Evolutionary conservation across 768 basidiomycete species (phyloP).

Genomic region (Tulasnella calospora): DNA sequence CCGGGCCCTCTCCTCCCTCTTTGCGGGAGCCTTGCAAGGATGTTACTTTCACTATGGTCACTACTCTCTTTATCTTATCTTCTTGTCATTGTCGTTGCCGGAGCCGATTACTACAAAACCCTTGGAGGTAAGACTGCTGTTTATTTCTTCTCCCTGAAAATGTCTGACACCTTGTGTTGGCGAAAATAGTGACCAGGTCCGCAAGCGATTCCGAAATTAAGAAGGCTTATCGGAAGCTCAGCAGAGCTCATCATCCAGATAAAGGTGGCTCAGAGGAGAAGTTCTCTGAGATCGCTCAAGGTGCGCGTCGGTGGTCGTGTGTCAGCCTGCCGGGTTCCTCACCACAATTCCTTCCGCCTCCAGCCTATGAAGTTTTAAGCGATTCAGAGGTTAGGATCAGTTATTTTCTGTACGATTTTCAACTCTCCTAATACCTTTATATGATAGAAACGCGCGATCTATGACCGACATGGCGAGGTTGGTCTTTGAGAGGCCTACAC

Average conservation of each 20-base stretch:
- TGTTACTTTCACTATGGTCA: slow-evolving; percentile 6
- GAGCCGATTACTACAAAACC: slow-evolving; percentile 74
- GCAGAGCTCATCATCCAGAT: slow-evolving; percentile 89
- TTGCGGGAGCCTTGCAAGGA: slow-evolving; percentile 4
- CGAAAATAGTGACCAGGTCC: slow-evolving; percentile 53
- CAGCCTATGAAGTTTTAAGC: slow-evolving; percentile 91
- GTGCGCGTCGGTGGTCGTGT: slow-evolving; percentile 42
- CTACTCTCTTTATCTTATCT: slow-evolving; percentile 3
- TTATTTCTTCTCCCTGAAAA: background rate
- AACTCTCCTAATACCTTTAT: slow-evolving; percentile 2
- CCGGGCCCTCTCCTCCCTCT: background rate
- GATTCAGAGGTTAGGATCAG: slow-evolving; percentile 61
- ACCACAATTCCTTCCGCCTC: background rate
- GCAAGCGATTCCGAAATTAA: slow-evolving; percentile 86
- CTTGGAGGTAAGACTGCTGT: slow-evolving; percentile 58
- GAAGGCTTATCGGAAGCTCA: slow-evolving; percentile 85
- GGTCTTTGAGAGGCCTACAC: slow-evolving; percentile 20
- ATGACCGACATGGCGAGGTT: slow-evolving; percentile 90
- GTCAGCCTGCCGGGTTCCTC: background rate
- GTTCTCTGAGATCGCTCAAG: slow-evolving; percentile 88
- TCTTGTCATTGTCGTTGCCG: slow-evolving; percentile 39
- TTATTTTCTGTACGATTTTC: background rate
- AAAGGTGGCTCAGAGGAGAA: slow-evolving; percentile 77
- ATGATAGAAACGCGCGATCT: slow-evolving; percentile 80
- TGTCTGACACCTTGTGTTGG: background rate